Evolutionary conservation across 2,329 filamentous ascomycete species (phyloP).

Genomic region (Grosmannia clavigera): DNA sequence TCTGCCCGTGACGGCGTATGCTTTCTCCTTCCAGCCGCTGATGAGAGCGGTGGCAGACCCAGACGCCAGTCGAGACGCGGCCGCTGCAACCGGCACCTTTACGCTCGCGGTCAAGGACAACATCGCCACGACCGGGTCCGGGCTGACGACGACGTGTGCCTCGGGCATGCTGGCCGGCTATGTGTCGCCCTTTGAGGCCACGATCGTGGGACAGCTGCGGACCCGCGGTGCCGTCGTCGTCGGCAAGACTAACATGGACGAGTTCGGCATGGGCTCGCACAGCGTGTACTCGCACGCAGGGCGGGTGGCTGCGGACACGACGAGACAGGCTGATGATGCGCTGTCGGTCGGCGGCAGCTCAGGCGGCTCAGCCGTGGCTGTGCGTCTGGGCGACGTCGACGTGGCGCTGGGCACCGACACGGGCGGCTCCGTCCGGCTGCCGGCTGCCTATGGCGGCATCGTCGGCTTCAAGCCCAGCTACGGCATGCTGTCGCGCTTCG

Average conservation of each 20-base stretch:
- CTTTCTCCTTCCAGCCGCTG: neutral
- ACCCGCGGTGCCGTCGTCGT: conserved; percentile 48
- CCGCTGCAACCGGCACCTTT: conserved; percentile 15
- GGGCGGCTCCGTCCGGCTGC: conserved; percentile 75
- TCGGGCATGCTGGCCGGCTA: conserved; percentile 60
- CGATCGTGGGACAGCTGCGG: conserved; percentile 57
- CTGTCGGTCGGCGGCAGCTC: conserved; percentile 79
- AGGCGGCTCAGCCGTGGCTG: conserved; percentile 81
- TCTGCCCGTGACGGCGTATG: neutral
- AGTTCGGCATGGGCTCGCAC: conserved; percentile 28
- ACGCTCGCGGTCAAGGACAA: conserved; percentile 61
- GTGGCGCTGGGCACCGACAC: conserved; percentile 84
- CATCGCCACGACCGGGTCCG: conserved; percentile 45
- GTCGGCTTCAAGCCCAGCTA: conserved; percentile 90
- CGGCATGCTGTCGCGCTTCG: conserved; percentile 72
- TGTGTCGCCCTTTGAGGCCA: conserved; percentile 66
- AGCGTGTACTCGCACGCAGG: conserved; percentile 18
- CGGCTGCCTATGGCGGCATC: conserved; percentile 73
- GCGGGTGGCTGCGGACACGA: conserved; percentile 12
- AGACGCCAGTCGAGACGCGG: neutral
- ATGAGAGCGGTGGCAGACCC: neutral
- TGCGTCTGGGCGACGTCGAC: conserved; percentile 46
- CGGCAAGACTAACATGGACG: conserved; percentile 85
- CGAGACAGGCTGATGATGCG: conserved; percentile 6
- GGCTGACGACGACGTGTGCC: conserved; percentile 61